Evolutionary conservation across 345 rosid species (phyloP).

Genomic region (Corchorus olitorius): DNA sequence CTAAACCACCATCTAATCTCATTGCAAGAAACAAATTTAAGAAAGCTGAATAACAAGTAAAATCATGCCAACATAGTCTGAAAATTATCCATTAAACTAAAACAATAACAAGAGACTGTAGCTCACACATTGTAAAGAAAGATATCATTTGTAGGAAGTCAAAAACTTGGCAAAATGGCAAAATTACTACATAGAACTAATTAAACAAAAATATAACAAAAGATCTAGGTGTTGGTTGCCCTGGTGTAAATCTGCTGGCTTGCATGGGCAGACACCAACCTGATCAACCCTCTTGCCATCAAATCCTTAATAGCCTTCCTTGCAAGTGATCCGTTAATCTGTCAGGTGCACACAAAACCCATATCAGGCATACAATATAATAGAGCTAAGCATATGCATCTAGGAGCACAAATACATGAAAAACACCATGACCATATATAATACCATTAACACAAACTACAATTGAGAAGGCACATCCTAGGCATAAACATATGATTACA

Average conservation of each 20-base stretch:
- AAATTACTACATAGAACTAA: slow-evolving; percentile 6
- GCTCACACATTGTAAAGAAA: neutral
- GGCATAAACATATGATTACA: neutral
- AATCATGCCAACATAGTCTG: neutral
- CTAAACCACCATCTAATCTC: neutral
- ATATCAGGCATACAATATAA: neutral
- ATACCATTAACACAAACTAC: neutral
- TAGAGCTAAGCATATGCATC: neutral
- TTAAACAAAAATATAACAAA: neutral
- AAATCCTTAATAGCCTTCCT: slow-evolving; percentile 70
- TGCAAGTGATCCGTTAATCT: slow-evolving; percentile 81
- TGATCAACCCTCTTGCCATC: slow-evolving; percentile 76
- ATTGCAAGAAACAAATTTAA: neutral
- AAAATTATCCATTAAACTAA: slow-evolving; percentile 3
- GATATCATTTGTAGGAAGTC: neutral
- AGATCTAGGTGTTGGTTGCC: slow-evolving; percentile 60
- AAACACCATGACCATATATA: neutral
- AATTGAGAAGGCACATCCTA: neutral
- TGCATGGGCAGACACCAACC: slow-evolving; percentile 76
- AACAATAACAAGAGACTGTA: neutral
- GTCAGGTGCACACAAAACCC: neutral
- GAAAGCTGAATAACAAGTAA: neutral
- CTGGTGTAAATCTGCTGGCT: slow-evolving; percentile 90
- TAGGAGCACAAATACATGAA: neutral
- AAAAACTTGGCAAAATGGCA: neutral